These are phyloP conservation scores for Phytophthora foliorum DNA, from an alignment of 352 stramenopile genomes.

Conservation along the genomic window DNA sequence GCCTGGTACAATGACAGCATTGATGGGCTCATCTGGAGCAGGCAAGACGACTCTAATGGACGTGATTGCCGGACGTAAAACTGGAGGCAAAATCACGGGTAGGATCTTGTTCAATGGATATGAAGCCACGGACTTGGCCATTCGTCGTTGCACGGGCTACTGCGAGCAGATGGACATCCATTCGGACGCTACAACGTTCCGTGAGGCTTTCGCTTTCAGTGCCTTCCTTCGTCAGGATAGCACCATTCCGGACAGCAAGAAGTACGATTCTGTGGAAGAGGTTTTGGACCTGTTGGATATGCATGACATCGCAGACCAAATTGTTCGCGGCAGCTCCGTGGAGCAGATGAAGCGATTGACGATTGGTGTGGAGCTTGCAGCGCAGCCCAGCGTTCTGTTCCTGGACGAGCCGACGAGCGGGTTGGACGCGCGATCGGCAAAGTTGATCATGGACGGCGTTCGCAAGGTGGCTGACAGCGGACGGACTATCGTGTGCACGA, in stretches of 20 bases:
- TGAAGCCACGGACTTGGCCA: slow-evolving; percentile 47
- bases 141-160: slow-evolving; percentile 60
- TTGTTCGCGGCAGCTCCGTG: slow-evolving; percentile 46
- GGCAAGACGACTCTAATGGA: slow-evolving; percentile 93
- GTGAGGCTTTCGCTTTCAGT: slow-evolving; percentile 90
- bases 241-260: slow-evolving; percentile 33
- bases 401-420: slow-evolving; percentile 80
- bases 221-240: slow-evolving; percentile 74
- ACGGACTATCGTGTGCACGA: slow-evolving; percentile 87
- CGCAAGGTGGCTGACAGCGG: slow-evolving; percentile 79
- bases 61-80: slow-evolving; percentile 86
- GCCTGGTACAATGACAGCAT: slow-evolving; percentile 81
- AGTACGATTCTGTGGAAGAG: slow-evolving; percentile 48
- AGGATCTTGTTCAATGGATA: slow-evolving; percentile 62
- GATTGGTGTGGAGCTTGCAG: slow-evolving; percentile 73
- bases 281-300: slow-evolving; percentile 55
- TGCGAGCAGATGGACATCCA: slow-evolving; percentile 91
- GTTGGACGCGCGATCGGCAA: slow-evolving; percentile 81
- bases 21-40: slow-evolving; percentile 87
- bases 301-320: slow-evolving; percentile 89
- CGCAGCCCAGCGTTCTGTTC: slow-evolving; percentile 83
- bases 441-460: slow-evolving; percentile 83
- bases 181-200: slow-evolving; percentile 82
- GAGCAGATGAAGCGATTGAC: slow-evolving; percentile 64
- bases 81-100: slow-evolving; percentile 64